phyloP scores from a whole-genome alignment of 768 basidiomycete species.

The Pleurotus eryngii region DNA sequence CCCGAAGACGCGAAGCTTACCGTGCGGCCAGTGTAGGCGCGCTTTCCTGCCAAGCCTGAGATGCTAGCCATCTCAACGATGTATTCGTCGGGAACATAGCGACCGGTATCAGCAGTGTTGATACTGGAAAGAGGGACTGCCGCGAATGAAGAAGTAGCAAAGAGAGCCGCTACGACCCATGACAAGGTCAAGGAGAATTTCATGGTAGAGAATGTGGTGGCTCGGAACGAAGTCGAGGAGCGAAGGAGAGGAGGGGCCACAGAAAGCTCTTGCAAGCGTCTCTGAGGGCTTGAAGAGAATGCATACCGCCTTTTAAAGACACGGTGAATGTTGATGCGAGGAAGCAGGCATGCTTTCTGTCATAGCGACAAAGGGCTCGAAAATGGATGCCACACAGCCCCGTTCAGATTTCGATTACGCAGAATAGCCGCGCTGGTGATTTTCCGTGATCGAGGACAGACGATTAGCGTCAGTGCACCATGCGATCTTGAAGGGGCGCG shows the following conservation, averaged over 20 bases:
- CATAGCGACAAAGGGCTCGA: conserved; percentile 5
- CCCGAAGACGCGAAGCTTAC: conserved; percentile 3
- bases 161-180: conserved; percentile 22
- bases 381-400: neutral
- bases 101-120: conserved; percentile 32
- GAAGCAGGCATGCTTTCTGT: conserved; percentile 9
- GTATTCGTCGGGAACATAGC: conserved; percentile 46
- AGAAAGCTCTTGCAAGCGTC: conserved; percentile 2
- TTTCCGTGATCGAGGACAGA: neutral
- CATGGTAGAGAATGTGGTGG: conserved; percentile 8
- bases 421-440: conserved; percentile 4
- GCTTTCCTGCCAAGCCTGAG: conserved; percentile 32
- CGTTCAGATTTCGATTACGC: neutral
- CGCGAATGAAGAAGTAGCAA: conserved; percentile 24
- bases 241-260: conserved; percentile 4
- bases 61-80: conserved; percentile 54
- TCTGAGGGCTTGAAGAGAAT: neutral
- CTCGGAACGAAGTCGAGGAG: neutral
- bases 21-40: conserved; percentile 24
- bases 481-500: conserved; percentile 4
- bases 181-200: conserved; percentile 7
- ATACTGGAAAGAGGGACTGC: conserved; percentile 34
- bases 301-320: conserved; percentile 2
- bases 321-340: conserved; percentile 2
- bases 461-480: conserved; percentile 1